Conservation (phyloP, 495 filamentous ascomycete species). For the Xylaria palmicola region DNA sequence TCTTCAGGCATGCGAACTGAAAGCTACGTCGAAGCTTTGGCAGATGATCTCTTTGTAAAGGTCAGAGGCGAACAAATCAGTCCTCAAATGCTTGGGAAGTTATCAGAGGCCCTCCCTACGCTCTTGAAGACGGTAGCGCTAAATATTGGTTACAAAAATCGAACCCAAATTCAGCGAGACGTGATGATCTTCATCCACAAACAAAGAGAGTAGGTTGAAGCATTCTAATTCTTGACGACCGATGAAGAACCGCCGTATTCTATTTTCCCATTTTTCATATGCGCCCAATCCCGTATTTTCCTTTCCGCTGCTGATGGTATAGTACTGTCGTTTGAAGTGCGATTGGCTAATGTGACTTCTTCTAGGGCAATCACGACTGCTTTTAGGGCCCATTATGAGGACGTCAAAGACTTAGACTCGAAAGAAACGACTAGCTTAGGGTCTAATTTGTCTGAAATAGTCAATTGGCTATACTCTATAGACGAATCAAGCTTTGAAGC, state of each 20-base stretch:
- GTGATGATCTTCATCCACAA: slow-evolving; percentile 5
- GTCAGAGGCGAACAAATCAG: neutral
- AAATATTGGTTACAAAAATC: neutral
- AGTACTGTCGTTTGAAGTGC: neutral
- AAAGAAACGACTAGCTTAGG: neutral
- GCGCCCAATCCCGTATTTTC: neutral
- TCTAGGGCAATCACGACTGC: neutral
- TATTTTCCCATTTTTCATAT: neutral
- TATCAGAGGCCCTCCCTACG: neutral
- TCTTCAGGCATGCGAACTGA: neutral
- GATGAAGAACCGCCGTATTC: neutral
- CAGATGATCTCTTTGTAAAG: neutral
- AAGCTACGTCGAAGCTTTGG: slow-evolving; percentile 5
- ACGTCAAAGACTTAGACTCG: neutral
- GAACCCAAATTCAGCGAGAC: neutral
- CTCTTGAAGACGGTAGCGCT: slow-evolving; percentile 6
- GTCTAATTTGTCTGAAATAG: neutral
- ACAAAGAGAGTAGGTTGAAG: slow-evolving; percentile 4
- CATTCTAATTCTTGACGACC: neutral
- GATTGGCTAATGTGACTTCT: neutral
- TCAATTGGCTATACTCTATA: neutral
- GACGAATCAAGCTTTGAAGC: neutral
- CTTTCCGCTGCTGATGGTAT: neutral
- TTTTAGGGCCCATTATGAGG: neutral
- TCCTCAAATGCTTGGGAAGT: neutral